These are phyloP conservation scores for Cytospora schulzeri DNA, from an alignment of 2,329 filamentous ascomycete species.

Conservation along the genomic window DNA sequence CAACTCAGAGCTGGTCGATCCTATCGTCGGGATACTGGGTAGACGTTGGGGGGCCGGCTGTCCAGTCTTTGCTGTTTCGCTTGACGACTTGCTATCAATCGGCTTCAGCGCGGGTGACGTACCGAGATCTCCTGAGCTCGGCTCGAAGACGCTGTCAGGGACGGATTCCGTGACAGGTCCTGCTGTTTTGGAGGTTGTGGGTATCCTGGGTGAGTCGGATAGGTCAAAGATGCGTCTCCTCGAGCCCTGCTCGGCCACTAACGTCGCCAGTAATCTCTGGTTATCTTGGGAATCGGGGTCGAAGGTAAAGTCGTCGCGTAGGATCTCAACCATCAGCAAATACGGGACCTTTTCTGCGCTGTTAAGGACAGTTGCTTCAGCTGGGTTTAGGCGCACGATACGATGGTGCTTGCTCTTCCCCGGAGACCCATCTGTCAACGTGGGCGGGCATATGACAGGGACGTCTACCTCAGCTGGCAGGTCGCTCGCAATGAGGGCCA, in stretches of 20 bases:
- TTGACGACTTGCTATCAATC: conserved; percentile 41
- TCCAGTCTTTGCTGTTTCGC: conserved; percentile 32
- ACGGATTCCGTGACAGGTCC: conserved; percentile 50
- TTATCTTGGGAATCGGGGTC: conserved; percentile 76
- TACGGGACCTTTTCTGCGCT: conserved; percentile 87
- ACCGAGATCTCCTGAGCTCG: conserved; percentile 75
- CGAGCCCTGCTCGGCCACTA: conserved; percentile 59
- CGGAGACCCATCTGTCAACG: conserved; percentile 71
- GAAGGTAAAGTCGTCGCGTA: conserved; percentile 81
- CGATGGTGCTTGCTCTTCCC: conserved; percentile 78
- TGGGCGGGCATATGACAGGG: conserved; percentile 77
- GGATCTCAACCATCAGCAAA: conserved; percentile 79
- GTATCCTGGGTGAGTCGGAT: conserved; percentile 65
- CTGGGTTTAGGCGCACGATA: conserved; percentile 80
- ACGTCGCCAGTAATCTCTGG: conserved; percentile 60
- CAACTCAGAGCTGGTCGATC: conserved; percentile 61
- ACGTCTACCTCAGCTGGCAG: conserved; percentile 83
- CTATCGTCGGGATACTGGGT: conserved; percentile 63
- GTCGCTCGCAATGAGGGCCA: conserved; percentile 79
- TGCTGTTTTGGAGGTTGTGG: conserved; percentile 42
- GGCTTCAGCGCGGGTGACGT: conserved; percentile 70
- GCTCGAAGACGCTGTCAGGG: conserved; percentile 80
- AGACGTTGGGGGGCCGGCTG: conserved; percentile 51
- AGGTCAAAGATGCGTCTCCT: conserved; percentile 68
- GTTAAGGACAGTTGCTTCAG: conserved; percentile 82